phyloP scores from a whole-genome alignment of 2,329 filamentous ascomycete species.

The Pezicula neosporulosa region DNA sequence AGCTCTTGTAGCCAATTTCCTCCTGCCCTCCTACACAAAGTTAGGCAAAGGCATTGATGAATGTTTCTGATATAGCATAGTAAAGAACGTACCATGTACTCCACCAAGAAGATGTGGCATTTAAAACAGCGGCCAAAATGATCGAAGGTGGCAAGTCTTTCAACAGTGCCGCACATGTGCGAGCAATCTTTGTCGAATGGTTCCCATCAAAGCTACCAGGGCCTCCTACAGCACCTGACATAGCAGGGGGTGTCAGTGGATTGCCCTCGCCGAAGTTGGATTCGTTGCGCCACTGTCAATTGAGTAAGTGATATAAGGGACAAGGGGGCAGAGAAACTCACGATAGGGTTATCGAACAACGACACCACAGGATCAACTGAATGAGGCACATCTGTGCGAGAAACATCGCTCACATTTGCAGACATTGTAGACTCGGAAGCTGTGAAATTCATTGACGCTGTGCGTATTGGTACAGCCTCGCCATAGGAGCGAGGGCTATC shows the following conservation, averaged over 20 bases:
- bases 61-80: not conserved
- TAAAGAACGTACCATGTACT: slow-evolving; percentile 6
- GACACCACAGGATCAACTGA: slow-evolving; percentile 5
- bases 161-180: slow-evolving; percentile 6
- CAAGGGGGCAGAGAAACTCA: not conserved
- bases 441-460: not conserved
- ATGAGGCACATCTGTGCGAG: not conserved
- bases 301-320: not conserved
- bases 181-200: not conserved
- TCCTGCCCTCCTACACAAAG: slow-evolving; percentile 5
- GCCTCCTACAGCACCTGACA: not conserved
- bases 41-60: not conserved
- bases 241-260: not conserved
- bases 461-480: not conserved
- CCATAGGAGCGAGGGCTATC: not conserved
- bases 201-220: not conserved
- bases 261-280: not conserved
- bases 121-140: slow-evolving; percentile 3
- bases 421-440: not conserved
- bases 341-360: slow-evolving; percentile 12
- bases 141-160: not conserved
- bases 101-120: slow-evolving; percentile 11
- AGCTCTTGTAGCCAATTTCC: slow-evolving; percentile 5
- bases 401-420: not conserved
- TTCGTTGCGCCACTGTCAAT: not conserved